Conservation (phyloP, 2,329 filamentous ascomycete species). For the Tolypocladium amazonense region DNA sequence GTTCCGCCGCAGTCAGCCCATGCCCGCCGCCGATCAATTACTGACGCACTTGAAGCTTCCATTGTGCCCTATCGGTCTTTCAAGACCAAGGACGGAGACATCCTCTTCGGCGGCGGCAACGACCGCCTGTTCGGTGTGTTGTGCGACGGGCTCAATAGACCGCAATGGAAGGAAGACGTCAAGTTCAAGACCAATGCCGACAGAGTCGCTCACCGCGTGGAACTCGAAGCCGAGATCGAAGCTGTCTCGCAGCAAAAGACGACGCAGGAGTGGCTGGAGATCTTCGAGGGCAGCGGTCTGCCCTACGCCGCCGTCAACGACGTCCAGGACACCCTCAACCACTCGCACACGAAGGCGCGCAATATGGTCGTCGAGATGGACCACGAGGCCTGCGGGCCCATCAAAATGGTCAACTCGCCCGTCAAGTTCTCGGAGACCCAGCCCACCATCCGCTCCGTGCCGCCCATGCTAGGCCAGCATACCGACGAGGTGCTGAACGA, state of each 20-base stretch:
- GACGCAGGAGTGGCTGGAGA: constrained; percentile 76
- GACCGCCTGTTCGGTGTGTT: constrained; percentile 57
- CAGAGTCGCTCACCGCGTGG: constrained; percentile 59
- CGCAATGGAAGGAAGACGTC: constrained; percentile 49
- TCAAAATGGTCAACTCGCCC: constrained; percentile 87
- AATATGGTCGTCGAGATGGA: constrained; percentile 86
- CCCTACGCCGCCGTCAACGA: constrained; percentile 92
- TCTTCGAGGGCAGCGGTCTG: constrained; percentile 85
- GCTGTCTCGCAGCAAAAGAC: constrained; percentile 62
- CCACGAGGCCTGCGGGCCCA: constrained; percentile 70
- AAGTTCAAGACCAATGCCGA: constrained; percentile 51
- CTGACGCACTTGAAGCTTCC: constrained; percentile 47
- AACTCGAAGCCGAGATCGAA: constrained; percentile 73
- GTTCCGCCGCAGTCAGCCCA: constrained; percentile 10
- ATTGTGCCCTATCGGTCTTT: constrained; percentile 94
- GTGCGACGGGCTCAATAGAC: constrained; percentile 45
- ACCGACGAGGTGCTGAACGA: constrained; percentile 64
- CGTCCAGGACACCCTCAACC: constrained; percentile 71
- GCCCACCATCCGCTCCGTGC: constrained; percentile 65
- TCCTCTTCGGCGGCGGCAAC: constrained; percentile 64
- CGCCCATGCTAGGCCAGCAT: constrained; percentile 80
- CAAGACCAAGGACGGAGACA: constrained; percentile 58
- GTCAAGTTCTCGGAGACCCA: constrained; percentile 84
- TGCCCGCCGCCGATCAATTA: background rate
- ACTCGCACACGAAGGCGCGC: constrained; percentile 74